Conservation (phyloP, 208 protist genomes). For the Vickermania ingenoplastis region DNA sequence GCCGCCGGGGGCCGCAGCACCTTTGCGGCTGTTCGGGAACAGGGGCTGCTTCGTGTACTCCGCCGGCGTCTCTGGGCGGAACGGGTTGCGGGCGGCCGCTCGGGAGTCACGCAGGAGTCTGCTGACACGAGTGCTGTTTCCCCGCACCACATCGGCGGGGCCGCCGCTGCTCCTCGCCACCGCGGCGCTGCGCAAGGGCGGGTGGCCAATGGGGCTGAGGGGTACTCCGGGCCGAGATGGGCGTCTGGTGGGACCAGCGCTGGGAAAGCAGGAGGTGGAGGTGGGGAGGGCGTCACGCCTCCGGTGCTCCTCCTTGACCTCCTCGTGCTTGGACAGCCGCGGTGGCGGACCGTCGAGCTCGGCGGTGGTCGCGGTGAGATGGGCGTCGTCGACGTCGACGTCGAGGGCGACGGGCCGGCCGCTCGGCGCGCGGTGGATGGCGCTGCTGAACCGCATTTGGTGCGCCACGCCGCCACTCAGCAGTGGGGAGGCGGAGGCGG, state of each 20-base stretch:
- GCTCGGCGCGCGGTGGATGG: not conserved
- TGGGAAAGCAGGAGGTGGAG: constrained; percentile 1
- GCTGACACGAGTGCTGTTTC: constrained; percentile 30
- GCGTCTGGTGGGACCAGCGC: constrained; percentile 2
- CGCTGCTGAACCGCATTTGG: not conserved
- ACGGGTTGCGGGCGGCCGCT: constrained; percentile 30
- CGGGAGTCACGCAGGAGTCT: constrained; percentile 54
- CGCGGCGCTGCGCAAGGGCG: not conserved
- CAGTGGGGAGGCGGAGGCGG: no score
- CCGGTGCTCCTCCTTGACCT: constrained; percentile 1
- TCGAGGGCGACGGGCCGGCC: not conserved
- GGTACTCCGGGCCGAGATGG: constrained; percentile 1
- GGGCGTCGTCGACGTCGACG: not conserved
- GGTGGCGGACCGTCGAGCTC: not conserved
- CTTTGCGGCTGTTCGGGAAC: not conserved
- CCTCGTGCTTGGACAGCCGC: not conserved
- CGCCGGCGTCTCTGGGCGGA: constrained; percentile 44
- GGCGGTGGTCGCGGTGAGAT: constrained; percentile 1
- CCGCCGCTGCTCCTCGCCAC: not conserved
- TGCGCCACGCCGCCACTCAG: no score
- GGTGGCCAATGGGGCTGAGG: not conserved
- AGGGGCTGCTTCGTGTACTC: constrained; percentile 5
- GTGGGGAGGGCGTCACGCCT: not conserved
- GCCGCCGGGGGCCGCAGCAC: not conserved
- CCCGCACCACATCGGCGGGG: not conserved